Evolutionary conservation across 176 grass and related monocot genomes (phyloP).

Genomic region (Juncus inflexus): DNA sequence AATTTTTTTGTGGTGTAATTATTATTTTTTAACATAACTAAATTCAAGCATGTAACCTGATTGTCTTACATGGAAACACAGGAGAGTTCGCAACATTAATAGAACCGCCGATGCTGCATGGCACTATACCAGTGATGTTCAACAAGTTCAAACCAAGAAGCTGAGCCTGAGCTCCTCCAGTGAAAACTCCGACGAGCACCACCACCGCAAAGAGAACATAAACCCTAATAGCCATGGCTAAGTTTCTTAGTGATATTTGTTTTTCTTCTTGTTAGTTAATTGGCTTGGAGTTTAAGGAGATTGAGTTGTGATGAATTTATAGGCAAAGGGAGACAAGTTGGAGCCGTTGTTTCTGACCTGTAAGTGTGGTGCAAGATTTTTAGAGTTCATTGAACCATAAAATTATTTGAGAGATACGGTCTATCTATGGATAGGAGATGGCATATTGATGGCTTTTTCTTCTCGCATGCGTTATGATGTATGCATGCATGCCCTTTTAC

Average conservation of each 20-base stretch:
- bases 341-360: background rate
- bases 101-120: constrained; percentile 37
- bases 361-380: background rate
- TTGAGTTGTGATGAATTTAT: constrained; percentile 37
- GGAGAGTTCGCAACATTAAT: constrained; percentile 15
- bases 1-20: background rate
- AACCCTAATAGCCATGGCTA: constrained; percentile 38
- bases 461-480: too few species aligned
- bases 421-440: background rate
- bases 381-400: background rate
- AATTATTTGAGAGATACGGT: background rate
- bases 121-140: constrained; percentile 35
- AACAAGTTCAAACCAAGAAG: constrained; percentile 8
- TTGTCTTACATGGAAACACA: constrained; percentile 51
- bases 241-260: background rate
- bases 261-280: constrained; percentile 4
- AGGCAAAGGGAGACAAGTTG: constrained; percentile 16
- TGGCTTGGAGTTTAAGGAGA: constrained; percentile 3
- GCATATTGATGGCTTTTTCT: too few species aligned
- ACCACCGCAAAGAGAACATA: constrained; percentile 24
- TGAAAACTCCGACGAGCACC: background rate
- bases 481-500: too few species aligned
- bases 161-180: constrained; percentile 18
- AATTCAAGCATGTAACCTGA: too few species aligned
- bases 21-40: background rate